phyloP scores from a whole-genome alignment of 176 grass and related monocot genomes.

The Triticum monococcum region DNA sequence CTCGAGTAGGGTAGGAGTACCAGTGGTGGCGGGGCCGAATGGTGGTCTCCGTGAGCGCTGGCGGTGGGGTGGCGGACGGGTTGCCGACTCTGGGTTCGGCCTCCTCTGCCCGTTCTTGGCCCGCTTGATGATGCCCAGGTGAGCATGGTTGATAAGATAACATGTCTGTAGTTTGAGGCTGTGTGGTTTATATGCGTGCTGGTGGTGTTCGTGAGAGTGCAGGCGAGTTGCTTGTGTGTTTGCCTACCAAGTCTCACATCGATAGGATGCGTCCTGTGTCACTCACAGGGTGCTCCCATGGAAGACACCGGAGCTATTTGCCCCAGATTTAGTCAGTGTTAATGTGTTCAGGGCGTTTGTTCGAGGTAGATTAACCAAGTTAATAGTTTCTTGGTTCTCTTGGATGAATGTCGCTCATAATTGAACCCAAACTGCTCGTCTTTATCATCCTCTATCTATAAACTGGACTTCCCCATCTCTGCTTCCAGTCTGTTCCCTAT shows the following conservation, averaged over 20 bases:
- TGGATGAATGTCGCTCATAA: not conserved
- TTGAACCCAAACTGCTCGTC: not conserved
- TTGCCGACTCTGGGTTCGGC: not conserved
- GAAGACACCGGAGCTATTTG: not conserved
- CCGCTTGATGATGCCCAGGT: constrained; percentile 16
- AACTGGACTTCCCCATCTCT: not conserved
- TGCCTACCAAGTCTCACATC: not conserved
- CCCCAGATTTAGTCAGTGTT: not conserved
- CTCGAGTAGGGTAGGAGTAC: not conserved
- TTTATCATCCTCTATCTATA: not conserved
- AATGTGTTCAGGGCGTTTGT: not conserved
- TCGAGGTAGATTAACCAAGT: not conserved
- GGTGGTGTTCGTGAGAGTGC: not conserved
- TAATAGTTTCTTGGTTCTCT: not conserved
- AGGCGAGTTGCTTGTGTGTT: not conserved
- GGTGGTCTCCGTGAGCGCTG: not conserved
- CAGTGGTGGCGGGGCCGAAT: not conserved
- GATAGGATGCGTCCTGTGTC: not conserved
- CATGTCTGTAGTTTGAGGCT: not conserved
- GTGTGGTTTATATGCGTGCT: not conserved
- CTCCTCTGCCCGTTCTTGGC: not conserved
- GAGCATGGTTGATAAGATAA: constrained; percentile 6
- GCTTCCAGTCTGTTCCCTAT: not conserved
- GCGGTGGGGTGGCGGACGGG: not conserved
- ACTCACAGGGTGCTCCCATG: not conserved